Percentiles rank a stretch among this genome's conserved stretches.
Conservation (phyloP, 2,329 filamentous ascomycete genomes). For the Clonostachys rosea region DNA sequence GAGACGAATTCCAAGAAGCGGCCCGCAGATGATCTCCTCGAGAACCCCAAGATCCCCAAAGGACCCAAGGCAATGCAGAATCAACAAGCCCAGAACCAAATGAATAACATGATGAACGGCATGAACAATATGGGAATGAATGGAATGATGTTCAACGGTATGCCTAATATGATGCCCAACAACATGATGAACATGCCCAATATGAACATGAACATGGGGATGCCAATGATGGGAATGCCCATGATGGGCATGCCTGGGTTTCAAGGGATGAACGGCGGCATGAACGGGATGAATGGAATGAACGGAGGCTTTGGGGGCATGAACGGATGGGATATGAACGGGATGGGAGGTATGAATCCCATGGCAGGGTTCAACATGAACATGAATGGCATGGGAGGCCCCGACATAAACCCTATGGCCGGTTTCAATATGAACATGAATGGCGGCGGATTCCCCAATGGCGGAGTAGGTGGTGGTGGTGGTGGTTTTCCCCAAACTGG, state of each 20-base stretch:
- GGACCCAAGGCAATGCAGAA: conserved; percentile 61
- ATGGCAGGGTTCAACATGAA: conserved; percentile 8
- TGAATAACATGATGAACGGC: conserved; percentile 40
- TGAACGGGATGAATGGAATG: conserved; percentile 26
- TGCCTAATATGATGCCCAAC: conserved; percentile 26
- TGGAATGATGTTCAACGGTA: conserved; percentile 29
- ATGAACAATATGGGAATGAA: conserved; percentile 30
- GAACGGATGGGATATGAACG: conserved; percentile 10
- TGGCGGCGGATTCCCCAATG: conserved; percentile 10
- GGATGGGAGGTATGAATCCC: conserved; percentile 16
- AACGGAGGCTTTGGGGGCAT: conserved; percentile 16
- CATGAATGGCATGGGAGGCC: conserved; percentile 3
- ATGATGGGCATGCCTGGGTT: conserved; percentile 16
- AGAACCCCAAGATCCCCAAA: conserved; percentile 62
- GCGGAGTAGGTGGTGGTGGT: no score
- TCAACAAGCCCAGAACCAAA: conserved; percentile 39
- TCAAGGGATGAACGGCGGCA: conserved; percentile 19
- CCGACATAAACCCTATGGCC: background rate
- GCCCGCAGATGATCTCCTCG: conserved; percentile 66
- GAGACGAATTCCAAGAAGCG: conserved; percentile 65
- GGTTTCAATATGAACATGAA: conserved; percentile 7
- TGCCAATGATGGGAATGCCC: conserved; percentile 22
- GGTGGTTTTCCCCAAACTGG: conserved; percentile 1
- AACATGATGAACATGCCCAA: conserved; percentile 14
- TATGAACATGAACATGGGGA: conserved; percentile 13